These are phyloP conservation scores for Pseudopyrenochaeta lycopersici DNA, from an alignment of 2,329 filamentous ascomycete genomes.

Conservation along the genomic window DNA sequence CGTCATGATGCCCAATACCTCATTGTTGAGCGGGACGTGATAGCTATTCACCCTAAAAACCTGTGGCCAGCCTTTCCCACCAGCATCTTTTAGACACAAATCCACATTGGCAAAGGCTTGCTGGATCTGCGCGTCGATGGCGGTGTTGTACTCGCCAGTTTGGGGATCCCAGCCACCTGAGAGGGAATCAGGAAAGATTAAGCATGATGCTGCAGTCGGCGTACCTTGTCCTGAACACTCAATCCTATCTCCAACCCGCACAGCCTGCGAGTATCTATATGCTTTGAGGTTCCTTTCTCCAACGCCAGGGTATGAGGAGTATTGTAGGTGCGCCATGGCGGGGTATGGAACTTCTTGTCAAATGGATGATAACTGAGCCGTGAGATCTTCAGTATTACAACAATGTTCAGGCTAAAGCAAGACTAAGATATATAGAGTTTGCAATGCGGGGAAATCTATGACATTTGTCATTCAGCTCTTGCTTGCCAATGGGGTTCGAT, in stretches of 20 bases:
- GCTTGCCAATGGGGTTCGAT: neutral
- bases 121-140: conserved; percentile 43
- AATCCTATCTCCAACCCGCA: conserved; percentile 46
- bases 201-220: neutral
- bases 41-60: conserved; percentile 52
- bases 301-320: conserved; percentile 51
- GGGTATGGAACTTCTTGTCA: neutral
- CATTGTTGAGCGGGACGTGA: conserved; percentile 26
- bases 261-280: conserved; percentile 46
- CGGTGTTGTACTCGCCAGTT: conserved; percentile 20
- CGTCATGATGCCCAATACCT: conserved; percentile 25
- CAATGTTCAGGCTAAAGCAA: too few relatives aligned
- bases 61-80: conserved; percentile 66
- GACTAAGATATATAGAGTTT: too few relatives aligned
- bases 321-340: conserved; percentile 37
- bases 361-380: neutral
- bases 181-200: neutral
- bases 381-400: too few relatives aligned
- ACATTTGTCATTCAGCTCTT: neutral
- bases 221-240: conserved; percentile 50
- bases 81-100: conserved; percentile 59
- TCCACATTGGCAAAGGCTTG: conserved; percentile 59
- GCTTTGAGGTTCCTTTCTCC: conserved; percentile 48
- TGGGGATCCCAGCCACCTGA: conserved; percentile 48
- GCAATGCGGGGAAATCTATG: neutral